Conservation (phyloP, 495 filamentous ascomycete species). For the Talaromyces wortmannii region DNA sequence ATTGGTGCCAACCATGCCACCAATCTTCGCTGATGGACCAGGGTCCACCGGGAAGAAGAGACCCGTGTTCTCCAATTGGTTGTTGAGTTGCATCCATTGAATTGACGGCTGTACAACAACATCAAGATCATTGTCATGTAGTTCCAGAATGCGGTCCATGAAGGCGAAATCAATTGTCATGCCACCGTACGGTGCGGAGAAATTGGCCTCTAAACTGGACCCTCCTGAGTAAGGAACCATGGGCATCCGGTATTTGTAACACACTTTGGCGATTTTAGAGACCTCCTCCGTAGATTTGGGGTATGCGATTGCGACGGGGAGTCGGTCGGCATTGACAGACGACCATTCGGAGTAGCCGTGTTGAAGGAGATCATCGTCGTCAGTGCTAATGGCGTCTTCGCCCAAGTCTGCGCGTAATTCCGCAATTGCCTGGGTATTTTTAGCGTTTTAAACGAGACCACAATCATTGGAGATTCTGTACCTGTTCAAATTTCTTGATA, state of each 20-base stretch:
- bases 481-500: constrained; percentile 33
- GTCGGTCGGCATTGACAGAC: constrained; percentile 66
- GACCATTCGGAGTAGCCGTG: constrained; percentile 94
- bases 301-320: constrained; percentile 78
- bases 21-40: constrained; percentile 68
- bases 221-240: constrained; percentile 84
- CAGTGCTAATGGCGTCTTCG: constrained; percentile 72
- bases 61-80: constrained; percentile 63
- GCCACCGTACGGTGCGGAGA: constrained; percentile 77
- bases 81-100: constrained; percentile 86
- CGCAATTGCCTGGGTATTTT: constrained; percentile 45
- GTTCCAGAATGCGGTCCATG: constrained; percentile 75
- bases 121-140: constrained; percentile 87
- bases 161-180: constrained; percentile 82
- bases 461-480: constrained; percentile 4
- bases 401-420: constrained; percentile 53
- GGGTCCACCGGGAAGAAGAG: constrained; percentile 91
- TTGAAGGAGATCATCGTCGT: constrained; percentile 69
- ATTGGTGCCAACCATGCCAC: constrained; percentile 92
- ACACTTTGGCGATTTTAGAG: constrained; percentile 70
- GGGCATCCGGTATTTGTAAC: constrained; percentile 75
- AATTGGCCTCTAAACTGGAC: constrained; percentile 82
- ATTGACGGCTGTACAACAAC: constrained; percentile 86
- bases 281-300: constrained; percentile 77
- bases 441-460: background rate